Evolutionary conservation across 1,139 yeast species (phyloP).

Genomic region (Zygoascus sp.): DNA sequence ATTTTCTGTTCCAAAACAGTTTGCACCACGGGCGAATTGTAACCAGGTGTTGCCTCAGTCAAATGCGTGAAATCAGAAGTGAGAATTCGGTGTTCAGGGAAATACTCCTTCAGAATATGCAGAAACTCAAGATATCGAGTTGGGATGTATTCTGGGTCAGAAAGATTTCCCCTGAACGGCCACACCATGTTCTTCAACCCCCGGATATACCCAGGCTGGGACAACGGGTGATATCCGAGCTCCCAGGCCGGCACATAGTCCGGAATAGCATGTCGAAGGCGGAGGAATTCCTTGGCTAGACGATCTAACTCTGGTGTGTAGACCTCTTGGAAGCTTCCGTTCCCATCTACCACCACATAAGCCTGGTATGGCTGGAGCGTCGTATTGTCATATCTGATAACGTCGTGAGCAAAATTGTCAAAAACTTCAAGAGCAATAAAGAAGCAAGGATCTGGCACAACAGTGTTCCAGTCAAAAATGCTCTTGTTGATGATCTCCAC

Average conservation of each 20-base stretch:
- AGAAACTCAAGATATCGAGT: conserved; percentile 67
- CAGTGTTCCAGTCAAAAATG: conserved; percentile 67
- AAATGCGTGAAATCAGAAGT: conserved; percentile 70
- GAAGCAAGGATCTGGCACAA: conserved; percentile 67
- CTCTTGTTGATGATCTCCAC: conserved; percentile 68
- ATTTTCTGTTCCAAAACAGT: conserved; percentile 64
- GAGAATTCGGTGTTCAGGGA: conserved; percentile 71
- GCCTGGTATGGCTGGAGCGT: conserved; percentile 74
- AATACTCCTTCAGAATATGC: conserved; percentile 55
- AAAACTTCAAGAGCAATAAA: conserved; percentile 80
- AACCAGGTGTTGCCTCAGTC: conserved; percentile 60
- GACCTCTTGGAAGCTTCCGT: conserved; percentile 74
- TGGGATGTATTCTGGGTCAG: conserved; percentile 78
- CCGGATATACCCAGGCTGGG: conserved; percentile 34
- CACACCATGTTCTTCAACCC: conserved; percentile 37
- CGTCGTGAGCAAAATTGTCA: conserved; percentile 82
- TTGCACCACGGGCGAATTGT: conserved; percentile 79
- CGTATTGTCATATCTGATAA: conserved; percentile 65
- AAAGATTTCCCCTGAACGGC: conserved; percentile 65
- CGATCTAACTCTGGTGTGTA: conserved; percentile 65
- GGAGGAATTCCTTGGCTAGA: conserved; percentile 53
- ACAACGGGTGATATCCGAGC: conserved; percentile 38
- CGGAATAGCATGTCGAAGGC: conserved; percentile 46
- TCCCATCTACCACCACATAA: conserved; percentile 65
- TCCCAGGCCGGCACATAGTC: conserved; percentile 35